Percentiles rank a stretch among this genome's conserved stretches.
These are phyloP conservation scores for Coprinopsis sp. DNA, from an alignment of 768 basidiomycete species.

Conservation along the genomic window DNA sequence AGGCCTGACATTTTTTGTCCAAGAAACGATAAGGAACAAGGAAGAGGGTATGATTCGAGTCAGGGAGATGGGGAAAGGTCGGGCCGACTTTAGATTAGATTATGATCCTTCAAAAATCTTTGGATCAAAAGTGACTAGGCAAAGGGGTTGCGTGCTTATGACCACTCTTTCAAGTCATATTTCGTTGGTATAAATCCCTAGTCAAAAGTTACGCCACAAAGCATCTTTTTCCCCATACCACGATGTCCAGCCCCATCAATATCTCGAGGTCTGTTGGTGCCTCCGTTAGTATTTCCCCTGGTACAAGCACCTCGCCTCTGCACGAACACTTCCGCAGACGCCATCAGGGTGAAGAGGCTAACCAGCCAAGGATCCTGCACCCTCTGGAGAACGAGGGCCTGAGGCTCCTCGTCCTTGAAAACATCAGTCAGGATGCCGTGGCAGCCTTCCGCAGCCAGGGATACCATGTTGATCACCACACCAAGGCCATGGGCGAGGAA, in stretches of 20 bases:
- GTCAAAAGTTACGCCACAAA: background rate
- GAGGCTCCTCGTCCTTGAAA: conserved; percentile 84
- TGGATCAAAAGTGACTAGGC: background rate
- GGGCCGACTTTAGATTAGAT: conserved; percentile 2
- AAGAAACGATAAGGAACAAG: conserved; percentile 21
- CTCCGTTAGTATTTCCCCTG: conserved; percentile 56
- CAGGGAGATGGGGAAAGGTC: conserved; percentile 3
- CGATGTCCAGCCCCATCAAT: conserved; percentile 48
- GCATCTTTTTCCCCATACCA: conserved; percentile 9
- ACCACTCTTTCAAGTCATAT: conserved; percentile 11
- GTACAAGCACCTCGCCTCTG: conserved; percentile 30
- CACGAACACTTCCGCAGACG: conserved; percentile 43
- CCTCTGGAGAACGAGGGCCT: conserved; percentile 80
- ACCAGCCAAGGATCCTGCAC: conserved; percentile 69
- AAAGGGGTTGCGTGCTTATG: conserved; percentile 18
- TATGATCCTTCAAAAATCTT: conserved; percentile 8
- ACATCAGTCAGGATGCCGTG: conserved; percentile 91
- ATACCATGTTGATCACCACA: conserved; percentile 86
- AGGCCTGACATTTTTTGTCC: conserved; percentile 43
- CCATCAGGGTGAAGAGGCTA: conserved; percentile 30
- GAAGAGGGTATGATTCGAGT: conserved; percentile 13
- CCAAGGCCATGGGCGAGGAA: conserved; percentile 85
- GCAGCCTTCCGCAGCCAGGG: conserved; percentile 73
- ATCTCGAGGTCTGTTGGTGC: conserved; percentile 41
- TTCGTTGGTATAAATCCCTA: conserved; percentile 14